Evolutionary conservation across 2,329 filamentous ascomycete genomes (phyloP).

Genomic region (Ceratocystis variospora): DNA sequence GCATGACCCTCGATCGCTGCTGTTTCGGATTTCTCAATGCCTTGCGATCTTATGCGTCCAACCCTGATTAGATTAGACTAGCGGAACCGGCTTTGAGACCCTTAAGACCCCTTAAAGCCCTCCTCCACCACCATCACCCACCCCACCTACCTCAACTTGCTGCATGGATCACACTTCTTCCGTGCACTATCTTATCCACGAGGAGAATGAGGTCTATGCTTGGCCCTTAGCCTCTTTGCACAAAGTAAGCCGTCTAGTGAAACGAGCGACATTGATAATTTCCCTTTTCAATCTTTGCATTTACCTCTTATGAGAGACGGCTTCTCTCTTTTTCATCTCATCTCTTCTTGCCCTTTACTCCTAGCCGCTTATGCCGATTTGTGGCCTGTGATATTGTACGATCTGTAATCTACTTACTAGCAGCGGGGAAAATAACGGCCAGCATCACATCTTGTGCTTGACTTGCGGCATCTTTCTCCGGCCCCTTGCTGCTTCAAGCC

Average conservation of each 20-base stretch:
- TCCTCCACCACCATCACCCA: not conserved
- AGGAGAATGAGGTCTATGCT: not conserved
- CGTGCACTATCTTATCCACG: not conserved
- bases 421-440: too few species aligned
- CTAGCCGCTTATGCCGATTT: not conserved
- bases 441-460: not conserved
- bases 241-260: not conserved
- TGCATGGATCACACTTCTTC: not conserved
- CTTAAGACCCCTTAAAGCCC: not conserved
- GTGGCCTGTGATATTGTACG: not conserved
- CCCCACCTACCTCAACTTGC: too few species aligned
- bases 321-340: not conserved
- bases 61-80: not conserved
- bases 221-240: not conserved
- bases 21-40: constrained; percentile 5
- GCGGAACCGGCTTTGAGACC: not conserved
- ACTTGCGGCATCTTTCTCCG: not conserved
- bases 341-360: not conserved
- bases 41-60: not conserved
- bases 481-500: not conserved
- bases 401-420: not conserved
- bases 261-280: not conserved
- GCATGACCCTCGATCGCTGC: constrained; percentile 1
- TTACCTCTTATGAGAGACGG: not conserved
- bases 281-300: not conserved